Percentiles rank a stretch among this genome's conserved stretches.
phyloP scores from a whole-genome alignment of 495 filamentous ascomycete genomes.

The Rhizodiscina lignyota region DNA sequence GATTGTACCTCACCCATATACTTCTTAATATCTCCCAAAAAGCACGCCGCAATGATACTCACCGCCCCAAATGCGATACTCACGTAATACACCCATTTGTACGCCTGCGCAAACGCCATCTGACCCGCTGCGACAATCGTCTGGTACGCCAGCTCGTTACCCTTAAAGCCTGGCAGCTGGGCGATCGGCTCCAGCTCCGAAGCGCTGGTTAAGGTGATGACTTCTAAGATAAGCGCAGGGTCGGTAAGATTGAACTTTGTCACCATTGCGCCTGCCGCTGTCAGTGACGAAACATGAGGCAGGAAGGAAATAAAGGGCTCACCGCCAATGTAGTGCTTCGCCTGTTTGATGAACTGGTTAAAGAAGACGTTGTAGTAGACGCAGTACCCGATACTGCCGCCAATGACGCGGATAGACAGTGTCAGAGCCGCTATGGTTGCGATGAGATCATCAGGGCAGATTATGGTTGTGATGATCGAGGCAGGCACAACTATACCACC shows the following conservation, averaged over 20 bases:
- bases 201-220: background rate
- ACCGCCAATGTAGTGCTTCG: background rate
- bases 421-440: conserved; percentile 16
- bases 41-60: conserved; percentile 11
- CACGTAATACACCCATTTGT: conserved; percentile 16
- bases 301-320: background rate
- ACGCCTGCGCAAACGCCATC: conserved; percentile 11
- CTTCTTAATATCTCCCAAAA: conserved; percentile 11
- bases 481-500: conserved; percentile 18
- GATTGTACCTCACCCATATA: conserved; percentile 3
- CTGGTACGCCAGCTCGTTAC: conserved; percentile 5
- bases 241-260: background rate
- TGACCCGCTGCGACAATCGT: conserved; percentile 9
- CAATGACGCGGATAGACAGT: conserved; percentile 17
- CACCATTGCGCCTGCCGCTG: background rate
- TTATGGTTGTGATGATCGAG: conserved; percentile 16
- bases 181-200: background rate
- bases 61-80: conserved; percentile 17
- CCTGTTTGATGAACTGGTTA: conserved; percentile 6
- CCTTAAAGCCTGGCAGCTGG: conserved; percentile 4
- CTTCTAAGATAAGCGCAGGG: background rate
- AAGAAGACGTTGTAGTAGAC: conserved; percentile 21
- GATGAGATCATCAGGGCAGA: conserved; percentile 19
- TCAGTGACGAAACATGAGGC: too few relatives aligned
- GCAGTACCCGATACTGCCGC: conserved; percentile 18